Evolutionary conservation across 352 stramenopile species (phyloP).

Genomic region (Phytophthora hybrid): DNA sequence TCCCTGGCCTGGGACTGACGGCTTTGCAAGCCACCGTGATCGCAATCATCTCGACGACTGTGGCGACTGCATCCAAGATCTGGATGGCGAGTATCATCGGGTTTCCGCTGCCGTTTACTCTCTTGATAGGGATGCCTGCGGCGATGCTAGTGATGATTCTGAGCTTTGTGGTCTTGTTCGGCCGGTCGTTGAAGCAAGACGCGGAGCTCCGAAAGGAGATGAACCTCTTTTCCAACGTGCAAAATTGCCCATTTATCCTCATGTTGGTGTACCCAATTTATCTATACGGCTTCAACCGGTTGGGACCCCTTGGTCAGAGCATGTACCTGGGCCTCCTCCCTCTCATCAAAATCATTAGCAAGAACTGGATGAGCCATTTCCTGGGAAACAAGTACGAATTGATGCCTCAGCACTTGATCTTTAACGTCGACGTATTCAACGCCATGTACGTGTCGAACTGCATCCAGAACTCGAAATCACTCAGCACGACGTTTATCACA

Average conservation of each 20-base stretch:
- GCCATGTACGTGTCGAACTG: background rate
- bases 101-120: background rate
- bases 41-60: background rate
- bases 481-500: background rate
- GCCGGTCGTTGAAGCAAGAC: background rate
- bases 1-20: background rate
- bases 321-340: background rate
- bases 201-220: background rate
- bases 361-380: conserved; percentile 1
- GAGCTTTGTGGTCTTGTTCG: background rate
- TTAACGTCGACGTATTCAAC: background rate
- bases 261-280: background rate
- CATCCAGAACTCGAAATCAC: background rate
- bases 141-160: background rate
- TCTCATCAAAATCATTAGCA: background rate
- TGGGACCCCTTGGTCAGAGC: background rate
- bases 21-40: background rate
- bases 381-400: background rate
- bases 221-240: background rate
- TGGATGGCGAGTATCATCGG: background rate
- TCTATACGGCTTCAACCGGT: background rate
- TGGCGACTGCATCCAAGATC: background rate
- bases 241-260: background rate
- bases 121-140: background rate
- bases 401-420: background rate